Base-by-base conservation (phyloP, 768 basidiomycete species). In the Cystobasidium ongulense region DNA sequence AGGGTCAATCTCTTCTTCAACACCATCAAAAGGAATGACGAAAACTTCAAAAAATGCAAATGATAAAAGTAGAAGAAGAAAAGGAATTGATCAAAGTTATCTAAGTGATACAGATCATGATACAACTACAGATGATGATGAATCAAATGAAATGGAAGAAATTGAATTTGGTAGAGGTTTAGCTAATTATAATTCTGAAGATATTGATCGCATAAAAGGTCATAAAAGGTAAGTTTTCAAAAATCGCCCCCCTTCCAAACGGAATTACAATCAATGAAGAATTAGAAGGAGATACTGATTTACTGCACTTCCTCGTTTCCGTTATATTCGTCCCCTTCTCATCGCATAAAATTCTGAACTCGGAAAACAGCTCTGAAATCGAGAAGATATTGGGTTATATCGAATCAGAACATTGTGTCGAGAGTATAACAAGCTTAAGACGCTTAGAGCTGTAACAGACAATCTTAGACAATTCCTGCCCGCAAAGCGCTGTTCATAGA, bases 351-450 rank as follows among this genome's bases (percentile, higher is more conserved):
- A 38, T 8, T 41, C 35, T 7, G 11, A 17, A 39, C 39, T 39
- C 8, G 39, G 15, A 4, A 8, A 66, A 5, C 80, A 98, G 95
- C 76, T 88, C 91, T 0, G 85, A 90, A 64, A 87, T 99, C 43
- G 83, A 88, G 10, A 86, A 88, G 74, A 78, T 93, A 5, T 81
- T 99, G 61, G 95, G 93, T 1, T 98, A 99, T 81, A 90, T 90
- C 17, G 96, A 99, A 80, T 90, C 91, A 31, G 96, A 98, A 80
- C 90, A 98, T 82, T 93, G 98, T 61, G 94, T 95, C 5, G 96
- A 98, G 57, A 72, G 57, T 59, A 67, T 76, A 38, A 74, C 70
- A 3, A 63, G 46, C 29, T 31, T 71, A 36, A 71, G 59, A 27
- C 10, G 50, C 13, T 52, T 68, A 35, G 66, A 46, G 31, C 23